These are phyloP conservation scores for Aspergillus ostianus DNA, from an alignment of 495 filamentous ascomycete species.

Conservation along the genomic window DNA sequence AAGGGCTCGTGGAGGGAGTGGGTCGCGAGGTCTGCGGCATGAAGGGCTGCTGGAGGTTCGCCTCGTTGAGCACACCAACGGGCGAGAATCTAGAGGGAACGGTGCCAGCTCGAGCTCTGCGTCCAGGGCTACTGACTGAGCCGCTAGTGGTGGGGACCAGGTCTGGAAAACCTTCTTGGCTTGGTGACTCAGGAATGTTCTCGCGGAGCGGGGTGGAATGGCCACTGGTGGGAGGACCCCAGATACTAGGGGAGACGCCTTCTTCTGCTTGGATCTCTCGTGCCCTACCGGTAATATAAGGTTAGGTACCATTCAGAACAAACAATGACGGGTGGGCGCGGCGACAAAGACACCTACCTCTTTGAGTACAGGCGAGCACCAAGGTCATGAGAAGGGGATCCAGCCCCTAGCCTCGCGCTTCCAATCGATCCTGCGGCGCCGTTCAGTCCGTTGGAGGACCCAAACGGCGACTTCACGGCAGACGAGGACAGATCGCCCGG, in stretches of 20 bases:
- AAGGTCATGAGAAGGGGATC: constrained; percentile 93
- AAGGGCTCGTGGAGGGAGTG: constrained; percentile 89
- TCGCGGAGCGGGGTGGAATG: constrained; percentile 95
- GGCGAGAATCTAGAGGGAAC: constrained; percentile 91
- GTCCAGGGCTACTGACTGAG: constrained; percentile 55
- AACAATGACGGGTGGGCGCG: background rate
- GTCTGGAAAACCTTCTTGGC: constrained; percentile 92
- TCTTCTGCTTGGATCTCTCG: constrained; percentile 98
- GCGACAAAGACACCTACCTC: constrained; percentile 59
- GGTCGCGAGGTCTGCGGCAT: constrained; percentile 81
- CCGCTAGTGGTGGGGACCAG: constrained; percentile 66
- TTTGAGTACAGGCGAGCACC: constrained; percentile 82
- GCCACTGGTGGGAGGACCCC: constrained; percentile 94
- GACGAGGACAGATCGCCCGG: constrained; percentile 76
- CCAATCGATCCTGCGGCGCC: constrained; percentile 67
- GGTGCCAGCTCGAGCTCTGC: constrained; percentile 89
- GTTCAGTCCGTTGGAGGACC: constrained; percentile 61
- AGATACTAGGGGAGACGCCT: constrained; percentile 79
- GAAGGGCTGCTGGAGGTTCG: constrained; percentile 61
- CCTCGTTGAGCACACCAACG: constrained; percentile 57
- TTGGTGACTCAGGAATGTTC: constrained; percentile 95
- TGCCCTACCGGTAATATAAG: constrained; percentile 53
- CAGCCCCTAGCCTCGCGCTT: constrained; percentile 80
- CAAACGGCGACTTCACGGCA: constrained; percentile 72
- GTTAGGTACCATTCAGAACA: constrained; percentile 15